Evolutionary conservation across 2,329 filamentous ascomycete genomes (phyloP).

Genomic region (Orbilia quercus): DNA sequence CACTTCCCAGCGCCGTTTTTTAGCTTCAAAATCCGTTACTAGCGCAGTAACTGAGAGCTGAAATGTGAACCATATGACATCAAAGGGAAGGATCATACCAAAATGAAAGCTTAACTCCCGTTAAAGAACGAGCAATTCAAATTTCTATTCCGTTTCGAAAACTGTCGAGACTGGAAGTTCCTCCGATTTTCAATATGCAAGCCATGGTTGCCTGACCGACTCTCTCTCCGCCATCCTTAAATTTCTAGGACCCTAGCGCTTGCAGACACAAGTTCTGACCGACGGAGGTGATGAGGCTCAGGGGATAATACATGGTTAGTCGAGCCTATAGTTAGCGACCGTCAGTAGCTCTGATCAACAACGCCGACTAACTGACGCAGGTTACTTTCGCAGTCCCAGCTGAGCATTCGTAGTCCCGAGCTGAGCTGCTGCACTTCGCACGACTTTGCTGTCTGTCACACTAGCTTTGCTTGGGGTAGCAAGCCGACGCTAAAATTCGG

Average conservation of each 20-base stretch:
- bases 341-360: slow-evolving; percentile 33
- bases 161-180: slow-evolving; percentile 41
- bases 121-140: neutral
- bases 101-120: neutral
- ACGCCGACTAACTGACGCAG: slow-evolving; percentile 24
- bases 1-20: slow-evolving; percentile 36
- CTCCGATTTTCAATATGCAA: slow-evolving; percentile 32
- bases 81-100: slow-evolving; percentile 15
- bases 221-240: slow-evolving; percentile 2
- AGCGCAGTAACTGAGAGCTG: slow-evolving; percentile 33
- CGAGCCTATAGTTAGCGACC: neutral
- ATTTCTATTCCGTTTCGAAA: slow-evolving; percentile 18
- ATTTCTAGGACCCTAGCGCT: neutral
- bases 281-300: neutral
- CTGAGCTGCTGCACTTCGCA: slow-evolving; percentile 49
- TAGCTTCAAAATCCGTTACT: neutral
- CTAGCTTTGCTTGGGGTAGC: slow-evolving; percentile 11
- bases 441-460: slow-evolving; percentile 23
- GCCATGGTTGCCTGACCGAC: slow-evolving; percentile 16
- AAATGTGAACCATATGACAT: slow-evolving; percentile 45
- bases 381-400: slow-evolving; percentile 29
- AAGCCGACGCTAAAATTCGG: slow-evolving; percentile 38
- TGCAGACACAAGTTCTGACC: slow-evolving; percentile 1
- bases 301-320: slow-evolving; percentile 8
- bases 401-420: slow-evolving; percentile 40